phyloP scores from a whole-genome alignment of 768 basidiomycete genomes.

The Boletus reticulatus region DNA sequence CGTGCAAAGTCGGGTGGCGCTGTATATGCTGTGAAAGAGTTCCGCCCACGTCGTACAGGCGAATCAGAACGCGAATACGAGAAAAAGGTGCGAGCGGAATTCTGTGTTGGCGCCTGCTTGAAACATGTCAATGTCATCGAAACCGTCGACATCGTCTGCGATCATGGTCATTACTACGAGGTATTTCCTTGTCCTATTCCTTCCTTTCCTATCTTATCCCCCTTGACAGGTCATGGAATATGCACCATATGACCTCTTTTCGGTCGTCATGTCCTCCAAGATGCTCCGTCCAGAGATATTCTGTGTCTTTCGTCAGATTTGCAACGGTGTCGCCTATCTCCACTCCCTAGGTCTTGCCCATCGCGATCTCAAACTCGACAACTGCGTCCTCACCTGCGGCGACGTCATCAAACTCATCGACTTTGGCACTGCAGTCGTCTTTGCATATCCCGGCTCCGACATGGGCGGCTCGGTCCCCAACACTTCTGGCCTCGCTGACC shows the following conservation, averaged over 20 bases:
- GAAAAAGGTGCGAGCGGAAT: conserved; percentile 99
- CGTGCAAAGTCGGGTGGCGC: conserved; percentile 75
- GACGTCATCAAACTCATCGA: conserved; percentile 99
- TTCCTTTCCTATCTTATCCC: conserved; percentile 1
- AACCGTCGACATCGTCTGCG: conserved; percentile 96
- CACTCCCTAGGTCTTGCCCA: conserved; percentile 98
- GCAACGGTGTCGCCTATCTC: conserved; percentile 96
- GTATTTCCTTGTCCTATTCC: conserved; percentile 39
- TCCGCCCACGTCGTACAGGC: conserved; percentile 82
- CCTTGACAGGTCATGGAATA: conserved; percentile 92
- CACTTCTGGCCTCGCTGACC: conserved; percentile 3
- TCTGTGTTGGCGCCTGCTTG: conserved; percentile 93
- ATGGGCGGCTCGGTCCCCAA: conserved; percentile 33
- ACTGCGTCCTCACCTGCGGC: conserved; percentile 96
- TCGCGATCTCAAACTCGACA: conserved; percentile 98
- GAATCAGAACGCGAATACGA: conserved; percentile 97
- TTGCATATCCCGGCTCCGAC: conserved; percentile 95
- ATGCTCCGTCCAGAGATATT: conserved; percentile 99
- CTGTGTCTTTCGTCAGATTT: conserved; percentile 98
- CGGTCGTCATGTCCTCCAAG: conserved; percentile 98
- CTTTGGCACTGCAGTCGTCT: conserved; percentile 99
- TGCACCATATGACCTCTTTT: conserved; percentile 97
- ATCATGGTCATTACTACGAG: conserved; percentile 99
- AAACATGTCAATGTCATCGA: conserved; percentile 97
- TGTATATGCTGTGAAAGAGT: conserved; percentile 97